Evolutionary conservation across 495 filamentous ascomycete genomes (phyloP).

Genomic region (Penicillium lagena): DNA sequence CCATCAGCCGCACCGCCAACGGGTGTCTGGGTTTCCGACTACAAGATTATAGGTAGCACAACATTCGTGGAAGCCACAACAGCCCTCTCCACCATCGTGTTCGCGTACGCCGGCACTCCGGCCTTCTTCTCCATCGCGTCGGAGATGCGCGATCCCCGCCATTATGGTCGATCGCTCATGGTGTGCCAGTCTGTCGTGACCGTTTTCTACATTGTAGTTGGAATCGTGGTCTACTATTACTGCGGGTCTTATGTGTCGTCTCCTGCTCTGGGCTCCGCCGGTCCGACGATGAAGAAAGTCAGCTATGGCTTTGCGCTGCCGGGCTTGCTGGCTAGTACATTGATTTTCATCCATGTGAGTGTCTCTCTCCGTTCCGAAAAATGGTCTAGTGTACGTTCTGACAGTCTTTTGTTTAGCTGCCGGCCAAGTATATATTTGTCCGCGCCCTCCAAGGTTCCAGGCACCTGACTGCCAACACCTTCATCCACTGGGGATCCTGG

Average conservation of each 20-base stretch:
- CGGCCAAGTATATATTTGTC: slow-evolving; percentile 54
- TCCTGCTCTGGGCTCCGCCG: slow-evolving; percentile 62
- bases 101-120: slow-evolving; percentile 54
- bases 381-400: background rate
- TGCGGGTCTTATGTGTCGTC: slow-evolving; percentile 56
- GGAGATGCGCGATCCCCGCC: slow-evolving; percentile 61
- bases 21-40: slow-evolving; percentile 16
- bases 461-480: slow-evolving; percentile 50
- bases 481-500: slow-evolving; percentile 53
- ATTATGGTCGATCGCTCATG: slow-evolving; percentile 49
- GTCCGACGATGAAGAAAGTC: slow-evolving; percentile 54
- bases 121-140: slow-evolving; percentile 63
- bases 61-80: slow-evolving; percentile 34
- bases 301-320: slow-evolving; percentile 67
- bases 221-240: slow-evolving; percentile 61
- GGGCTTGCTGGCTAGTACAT: slow-evolving; percentile 24
- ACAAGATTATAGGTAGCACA: slow-evolving; percentile 14
- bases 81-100: slow-evolving; percentile 58
- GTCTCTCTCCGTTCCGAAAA: slow-evolving; percentile 48
- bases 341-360: slow-evolving; percentile 12
- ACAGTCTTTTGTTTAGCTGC: slow-evolving; percentile 17
- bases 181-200: slow-evolving; percentile 35
- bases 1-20: slow-evolving; percentile 18
- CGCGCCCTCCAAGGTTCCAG: slow-evolving; percentile 48
- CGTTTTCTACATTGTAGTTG: slow-evolving; percentile 58